Percentiles rank a stretch among this genome's conserved stretches.
These are phyloP conservation scores for Candida ortonii DNA, from an alignment of 805 yeast species.

Conservation along the genomic window DNA sequence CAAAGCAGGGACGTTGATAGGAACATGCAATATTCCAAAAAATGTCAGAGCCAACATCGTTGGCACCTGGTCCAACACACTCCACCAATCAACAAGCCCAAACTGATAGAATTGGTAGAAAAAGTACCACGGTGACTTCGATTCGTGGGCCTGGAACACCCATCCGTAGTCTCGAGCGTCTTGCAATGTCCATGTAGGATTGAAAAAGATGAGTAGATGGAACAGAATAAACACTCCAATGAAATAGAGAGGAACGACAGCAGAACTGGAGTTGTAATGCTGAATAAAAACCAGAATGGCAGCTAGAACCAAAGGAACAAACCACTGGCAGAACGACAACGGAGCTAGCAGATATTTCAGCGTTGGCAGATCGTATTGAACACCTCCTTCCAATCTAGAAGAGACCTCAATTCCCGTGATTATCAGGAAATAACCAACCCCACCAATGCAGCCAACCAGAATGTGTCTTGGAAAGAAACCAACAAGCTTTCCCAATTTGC, in stretches of 20 bases:
- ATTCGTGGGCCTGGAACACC: constrained; percentile 69
- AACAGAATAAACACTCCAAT: constrained; percentile 65
- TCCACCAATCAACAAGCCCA: constrained; percentile 68
- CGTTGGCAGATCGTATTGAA: constrained; percentile 61
- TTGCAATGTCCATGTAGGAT: constrained; percentile 64
- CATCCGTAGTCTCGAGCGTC: constrained; percentile 73
- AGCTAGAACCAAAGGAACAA: constrained; percentile 65
- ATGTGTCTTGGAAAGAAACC: constrained; percentile 97
- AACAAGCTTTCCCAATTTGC: constrained; percentile 78
- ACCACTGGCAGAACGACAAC: constrained; percentile 58
- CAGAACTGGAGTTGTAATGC: constrained; percentile 55
- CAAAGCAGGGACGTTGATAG: constrained; percentile 95
- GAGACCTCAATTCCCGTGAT: constrained; percentile 91
- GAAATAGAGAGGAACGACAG: constrained; percentile 79
- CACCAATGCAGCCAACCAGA: constrained; percentile 95
- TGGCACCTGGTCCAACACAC: constrained; percentile 69
- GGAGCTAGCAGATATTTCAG: constrained; percentile 45
- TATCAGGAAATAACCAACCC: constrained; percentile 90
- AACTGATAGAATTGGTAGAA: constrained; percentile 76
- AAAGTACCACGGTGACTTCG: constrained; percentile 83
- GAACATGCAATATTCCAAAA: constrained; percentile 94
- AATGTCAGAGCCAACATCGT: constrained; percentile 95
- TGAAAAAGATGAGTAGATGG: constrained; percentile 61
- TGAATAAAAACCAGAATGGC: constrained; percentile 58
- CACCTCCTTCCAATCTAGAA: constrained; percentile 73